Conservation (phyloP, 257 asterid genomes). For the Verbascum thapsus region DNA sequence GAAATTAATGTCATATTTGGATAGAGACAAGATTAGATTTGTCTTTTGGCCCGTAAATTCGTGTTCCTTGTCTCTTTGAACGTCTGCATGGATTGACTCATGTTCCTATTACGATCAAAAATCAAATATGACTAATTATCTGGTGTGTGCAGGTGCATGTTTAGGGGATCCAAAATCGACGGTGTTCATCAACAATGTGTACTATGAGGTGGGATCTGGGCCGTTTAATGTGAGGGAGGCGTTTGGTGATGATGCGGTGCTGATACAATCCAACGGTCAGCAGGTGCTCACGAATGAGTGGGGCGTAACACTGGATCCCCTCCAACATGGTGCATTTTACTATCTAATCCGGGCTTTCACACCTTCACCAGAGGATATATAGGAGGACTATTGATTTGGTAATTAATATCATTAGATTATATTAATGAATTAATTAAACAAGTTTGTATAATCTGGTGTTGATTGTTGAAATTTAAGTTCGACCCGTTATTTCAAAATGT, state of each 20-base stretch:
- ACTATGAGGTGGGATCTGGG: conserved; percentile 64
- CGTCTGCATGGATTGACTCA: conserved; percentile 52
- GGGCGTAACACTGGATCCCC: conserved; percentile 76
- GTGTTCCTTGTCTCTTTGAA: conserved; percentile 34
- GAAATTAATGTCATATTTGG: conserved; percentile 32
- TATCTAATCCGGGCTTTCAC: conserved; percentile 59
- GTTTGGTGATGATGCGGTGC: conserved; percentile 76
- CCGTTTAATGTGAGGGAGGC: conserved; percentile 73
- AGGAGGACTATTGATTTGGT: conserved; percentile 51
- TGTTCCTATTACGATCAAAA: conserved; percentile 11
- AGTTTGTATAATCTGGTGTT: no score
- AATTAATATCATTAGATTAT: not conserved
- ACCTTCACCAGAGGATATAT: conserved; percentile 33
- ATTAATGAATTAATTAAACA: no score
- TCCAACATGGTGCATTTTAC: conserved; percentile 75
- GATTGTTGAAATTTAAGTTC: no score
- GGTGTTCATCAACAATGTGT: conserved; percentile 80
- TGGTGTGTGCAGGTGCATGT: conserved; percentile 43
- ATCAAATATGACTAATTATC: no score
- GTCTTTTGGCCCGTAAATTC: conserved; percentile 39
- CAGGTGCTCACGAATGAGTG: conserved; percentile 73
- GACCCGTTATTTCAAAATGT: no score
- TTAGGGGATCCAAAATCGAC: conserved; percentile 48
- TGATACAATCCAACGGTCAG: conserved; percentile 70
- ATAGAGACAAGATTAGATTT: conserved; percentile 38